Conservation (phyloP, 495 filamentous ascomycete genomes). For the Cryomyces antarcticus region DNA sequence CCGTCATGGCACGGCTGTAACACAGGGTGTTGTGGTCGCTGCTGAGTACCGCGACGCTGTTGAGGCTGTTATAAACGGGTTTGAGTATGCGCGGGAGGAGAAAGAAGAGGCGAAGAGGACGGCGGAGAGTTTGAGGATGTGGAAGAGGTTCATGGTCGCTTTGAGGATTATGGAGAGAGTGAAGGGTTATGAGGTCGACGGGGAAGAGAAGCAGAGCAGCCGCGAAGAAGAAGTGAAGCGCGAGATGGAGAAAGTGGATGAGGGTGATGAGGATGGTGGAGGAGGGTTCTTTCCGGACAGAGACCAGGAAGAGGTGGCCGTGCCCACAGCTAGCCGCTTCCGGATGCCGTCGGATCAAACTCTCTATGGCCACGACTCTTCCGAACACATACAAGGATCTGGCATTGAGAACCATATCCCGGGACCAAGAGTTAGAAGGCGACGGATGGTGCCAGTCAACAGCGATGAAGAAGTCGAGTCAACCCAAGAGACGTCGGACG, state of each 20-base stretch:
- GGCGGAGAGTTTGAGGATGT: slow-evolving; percentile 40
- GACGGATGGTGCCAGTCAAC: background rate
- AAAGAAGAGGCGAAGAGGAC: slow-evolving; percentile 34
- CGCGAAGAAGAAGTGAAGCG: background rate
- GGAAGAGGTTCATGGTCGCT: slow-evolving; percentile 56
- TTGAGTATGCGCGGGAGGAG: slow-evolving; percentile 39
- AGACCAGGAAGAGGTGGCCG: background rate
- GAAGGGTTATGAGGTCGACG: slow-evolving; percentile 36
- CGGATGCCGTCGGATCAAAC: too few relatives aligned
- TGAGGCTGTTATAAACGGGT: slow-evolving; percentile 37
- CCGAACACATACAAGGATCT: too few relatives aligned
- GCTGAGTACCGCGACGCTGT: slow-evolving; percentile 50
- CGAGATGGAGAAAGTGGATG: slow-evolving; percentile 9
- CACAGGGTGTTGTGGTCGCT: slow-evolving; percentile 58
- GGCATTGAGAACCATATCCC: too few relatives aligned
- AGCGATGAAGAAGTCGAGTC: background rate
- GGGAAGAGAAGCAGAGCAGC: slow-evolving; percentile 14
- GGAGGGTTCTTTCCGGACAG: slow-evolving; percentile 1
- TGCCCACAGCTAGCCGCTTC: background rate
- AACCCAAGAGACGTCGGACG: too few relatives aligned
- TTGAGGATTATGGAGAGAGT: slow-evolving; percentile 65
- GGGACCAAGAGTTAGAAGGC: background rate
- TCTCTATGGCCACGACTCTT: too few relatives aligned
- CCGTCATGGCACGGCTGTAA: slow-evolving; percentile 57
- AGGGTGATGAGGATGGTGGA: slow-evolving; percentile 2